phyloP scores from a whole-genome alignment of 441 rosid genomes.

The Adansonia gregorii region DNA sequence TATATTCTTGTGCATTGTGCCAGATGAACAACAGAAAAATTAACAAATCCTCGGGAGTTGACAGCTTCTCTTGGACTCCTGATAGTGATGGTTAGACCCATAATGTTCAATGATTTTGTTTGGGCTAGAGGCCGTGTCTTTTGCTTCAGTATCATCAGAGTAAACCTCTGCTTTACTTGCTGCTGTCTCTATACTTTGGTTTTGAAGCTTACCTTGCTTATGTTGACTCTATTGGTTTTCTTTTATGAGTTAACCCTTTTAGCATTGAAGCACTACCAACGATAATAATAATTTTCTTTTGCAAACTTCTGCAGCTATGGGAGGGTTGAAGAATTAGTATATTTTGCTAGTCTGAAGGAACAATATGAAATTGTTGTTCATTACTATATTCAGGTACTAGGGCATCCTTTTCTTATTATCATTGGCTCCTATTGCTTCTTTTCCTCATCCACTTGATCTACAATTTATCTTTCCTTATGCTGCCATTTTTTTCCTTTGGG shows the following conservation, averaged over 20 bases:
- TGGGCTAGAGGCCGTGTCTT: not conserved
- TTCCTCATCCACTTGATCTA: conserved; percentile 17
- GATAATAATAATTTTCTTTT: conserved; percentile 7
- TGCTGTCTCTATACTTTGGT: not conserved
- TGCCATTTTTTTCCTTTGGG: not conserved
- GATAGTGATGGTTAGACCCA: not conserved
- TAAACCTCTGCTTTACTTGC: conserved; percentile 16
- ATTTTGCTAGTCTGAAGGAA: conserved; percentile 94
- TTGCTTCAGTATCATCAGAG: conserved; percentile 23
- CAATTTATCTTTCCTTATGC: conserved; percentile 16
- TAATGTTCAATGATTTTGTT: conserved; percentile 2
- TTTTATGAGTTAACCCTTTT: conserved; percentile 25
- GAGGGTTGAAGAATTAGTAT: conserved; percentile 93
- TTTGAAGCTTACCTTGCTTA: conserved; percentile 23
- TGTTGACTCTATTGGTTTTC: not conserved
- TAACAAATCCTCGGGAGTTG: not conserved
- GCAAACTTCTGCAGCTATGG: conserved; percentile 76
- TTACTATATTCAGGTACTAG: conserved; percentile 83
- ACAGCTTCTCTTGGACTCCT: conserved; percentile 1
- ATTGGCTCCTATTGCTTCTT: conserved; percentile 7
- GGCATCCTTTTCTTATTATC: not conserved
- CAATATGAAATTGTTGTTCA: conserved; percentile 95
- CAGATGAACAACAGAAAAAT: not conserved
- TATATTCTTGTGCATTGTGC: not conserved
- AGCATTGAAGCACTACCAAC: conserved; percentile 15